These are phyloP conservation scores for Phytophthora hybrid DNA, from an alignment of 352 stramenopile genomes.

Conservation along the genomic window DNA sequence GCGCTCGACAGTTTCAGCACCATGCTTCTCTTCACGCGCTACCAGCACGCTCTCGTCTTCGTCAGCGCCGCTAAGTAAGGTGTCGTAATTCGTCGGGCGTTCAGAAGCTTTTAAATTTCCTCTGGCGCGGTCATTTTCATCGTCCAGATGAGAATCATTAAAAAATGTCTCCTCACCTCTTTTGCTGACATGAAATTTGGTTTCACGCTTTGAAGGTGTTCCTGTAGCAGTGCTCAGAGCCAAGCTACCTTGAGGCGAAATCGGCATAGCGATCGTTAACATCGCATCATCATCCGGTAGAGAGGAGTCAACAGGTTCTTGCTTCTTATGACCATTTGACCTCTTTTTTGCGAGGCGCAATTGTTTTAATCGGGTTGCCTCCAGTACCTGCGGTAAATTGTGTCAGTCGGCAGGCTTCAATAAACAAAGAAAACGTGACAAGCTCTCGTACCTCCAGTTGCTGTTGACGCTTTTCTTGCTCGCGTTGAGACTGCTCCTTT, in stretches of 20 bases:
- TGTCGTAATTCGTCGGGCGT: background rate
- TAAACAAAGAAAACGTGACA: background rate
- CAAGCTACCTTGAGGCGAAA: background rate
- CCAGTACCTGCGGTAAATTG: conserved; percentile 28
- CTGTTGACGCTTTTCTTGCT: conserved; percentile 51
- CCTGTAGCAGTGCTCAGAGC: background rate
- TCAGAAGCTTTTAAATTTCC: conserved; percentile 18
- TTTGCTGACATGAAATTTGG: background rate
- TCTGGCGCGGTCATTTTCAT: conserved; percentile 32
- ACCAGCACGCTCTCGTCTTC: background rate
- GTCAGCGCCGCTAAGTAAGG: background rate
- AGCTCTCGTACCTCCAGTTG: conserved; percentile 54
- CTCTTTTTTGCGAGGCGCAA: conserved; percentile 35
- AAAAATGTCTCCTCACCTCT: conserved; percentile 14
- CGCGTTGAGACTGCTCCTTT: conserved; percentile 47
- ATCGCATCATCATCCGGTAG: background rate
- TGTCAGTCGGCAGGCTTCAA: background rate
- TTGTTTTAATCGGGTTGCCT: conserved; percentile 38
- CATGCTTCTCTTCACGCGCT: conserved; percentile 1
- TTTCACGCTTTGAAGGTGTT: background rate
- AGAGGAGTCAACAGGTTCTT: background rate
- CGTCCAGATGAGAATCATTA: conserved; percentile 12
- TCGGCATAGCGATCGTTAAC: background rate
- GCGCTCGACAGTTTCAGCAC: conserved; percentile 8
- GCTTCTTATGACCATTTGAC: conserved; percentile 8